phyloP scores from a whole-genome alignment of 352 stramenopile species.

The Saprolegnia parasitica region DNA sequence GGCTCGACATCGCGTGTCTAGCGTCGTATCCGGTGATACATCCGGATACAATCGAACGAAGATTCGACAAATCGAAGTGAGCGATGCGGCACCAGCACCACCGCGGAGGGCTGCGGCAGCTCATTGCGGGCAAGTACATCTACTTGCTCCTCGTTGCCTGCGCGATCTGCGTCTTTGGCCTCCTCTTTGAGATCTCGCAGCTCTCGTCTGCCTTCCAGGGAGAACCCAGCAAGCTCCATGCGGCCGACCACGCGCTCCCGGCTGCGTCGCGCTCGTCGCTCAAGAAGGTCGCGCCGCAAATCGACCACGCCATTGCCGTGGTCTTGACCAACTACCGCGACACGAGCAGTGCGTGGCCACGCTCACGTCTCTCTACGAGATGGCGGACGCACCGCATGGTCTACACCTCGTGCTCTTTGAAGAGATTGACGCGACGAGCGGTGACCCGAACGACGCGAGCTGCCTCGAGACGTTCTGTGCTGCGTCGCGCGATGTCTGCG shows the following conservation, averaged over 20 bases:
- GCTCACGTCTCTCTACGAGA: constrained; percentile 32
- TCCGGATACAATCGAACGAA: constrained; percentile 17
- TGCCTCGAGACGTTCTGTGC: constrained; percentile 64
- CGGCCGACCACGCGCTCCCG: background rate
- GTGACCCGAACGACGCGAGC: constrained; percentile 39
- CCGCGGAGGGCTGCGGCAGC: background rate
- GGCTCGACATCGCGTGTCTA: background rate
- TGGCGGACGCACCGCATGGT: background rate
- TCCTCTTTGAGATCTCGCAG: constrained; percentile 27
- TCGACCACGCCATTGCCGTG: constrained; percentile 31
- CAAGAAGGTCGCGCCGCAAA: background rate
- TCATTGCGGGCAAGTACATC: background rate
- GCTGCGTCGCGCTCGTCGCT: background rate
- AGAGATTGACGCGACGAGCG: constrained; percentile 47
- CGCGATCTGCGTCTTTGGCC: constrained; percentile 12
- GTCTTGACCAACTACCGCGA: constrained; percentile 68
- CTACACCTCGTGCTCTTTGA: constrained; percentile 55
- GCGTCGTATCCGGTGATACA: background rate
- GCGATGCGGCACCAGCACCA: background rate
- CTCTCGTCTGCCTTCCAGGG: constrained; percentile 7
- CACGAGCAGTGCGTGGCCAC: constrained; percentile 49
- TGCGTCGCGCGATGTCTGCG: constrained; percentile 40
- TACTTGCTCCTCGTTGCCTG: constrained; percentile 15
- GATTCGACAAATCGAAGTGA: constrained; percentile 12
- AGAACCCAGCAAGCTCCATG: background rate